Evolutionary conservation across 2,329 filamentous ascomycete genomes (phyloP).

Genomic region (Ascochyta rabiei): DNA sequence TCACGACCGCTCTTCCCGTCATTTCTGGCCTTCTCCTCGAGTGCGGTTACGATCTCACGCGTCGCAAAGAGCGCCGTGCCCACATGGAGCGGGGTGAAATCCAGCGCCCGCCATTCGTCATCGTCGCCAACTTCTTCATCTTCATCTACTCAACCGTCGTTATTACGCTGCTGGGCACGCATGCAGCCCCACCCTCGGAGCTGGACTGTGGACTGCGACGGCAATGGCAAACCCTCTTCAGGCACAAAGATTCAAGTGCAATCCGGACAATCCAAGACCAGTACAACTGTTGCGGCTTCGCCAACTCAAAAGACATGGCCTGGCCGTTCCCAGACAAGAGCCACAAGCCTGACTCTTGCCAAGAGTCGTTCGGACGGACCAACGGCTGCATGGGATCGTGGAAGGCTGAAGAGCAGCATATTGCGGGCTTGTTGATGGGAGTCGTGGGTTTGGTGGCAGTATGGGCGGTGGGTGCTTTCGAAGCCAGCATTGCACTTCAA

Average conservation of each 20-base stretch:
- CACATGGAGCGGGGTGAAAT: constrained; percentile 41
- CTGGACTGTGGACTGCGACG: constrained; percentile 62
- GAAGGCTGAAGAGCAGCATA: constrained; percentile 60
- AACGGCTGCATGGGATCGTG: constrained; percentile 61
- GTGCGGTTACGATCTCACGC: constrained; percentile 44
- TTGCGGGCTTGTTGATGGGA: constrained; percentile 61
- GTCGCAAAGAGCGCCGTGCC: constrained; percentile 37
- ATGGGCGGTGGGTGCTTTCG: constrained; percentile 25
- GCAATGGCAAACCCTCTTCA: constrained; percentile 63
- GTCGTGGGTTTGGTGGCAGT: constrained; percentile 50
- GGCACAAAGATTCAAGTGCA: constrained; percentile 55
- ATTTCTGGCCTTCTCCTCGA: constrained; percentile 53
- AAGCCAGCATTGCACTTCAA: neutral
- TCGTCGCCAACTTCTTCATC: constrained; percentile 48
- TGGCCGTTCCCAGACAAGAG: constrained; percentile 63
- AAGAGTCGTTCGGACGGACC: constrained; percentile 54
- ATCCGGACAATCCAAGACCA: constrained; percentile 69
- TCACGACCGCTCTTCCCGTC: constrained; percentile 51
- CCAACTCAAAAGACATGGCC: constrained; percentile 62
- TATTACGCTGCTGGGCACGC: constrained; percentile 54
- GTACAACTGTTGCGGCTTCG: constrained; percentile 70
- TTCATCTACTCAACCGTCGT: constrained; percentile 52
- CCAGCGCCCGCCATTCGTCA: constrained; percentile 43
- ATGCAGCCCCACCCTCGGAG: constrained; percentile 47
- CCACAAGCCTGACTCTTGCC: constrained; percentile 50